These are phyloP conservation scores for Echinosophora koreensis DNA, from an alignment of 306 rosid species.

Conservation along the genomic window DNA sequence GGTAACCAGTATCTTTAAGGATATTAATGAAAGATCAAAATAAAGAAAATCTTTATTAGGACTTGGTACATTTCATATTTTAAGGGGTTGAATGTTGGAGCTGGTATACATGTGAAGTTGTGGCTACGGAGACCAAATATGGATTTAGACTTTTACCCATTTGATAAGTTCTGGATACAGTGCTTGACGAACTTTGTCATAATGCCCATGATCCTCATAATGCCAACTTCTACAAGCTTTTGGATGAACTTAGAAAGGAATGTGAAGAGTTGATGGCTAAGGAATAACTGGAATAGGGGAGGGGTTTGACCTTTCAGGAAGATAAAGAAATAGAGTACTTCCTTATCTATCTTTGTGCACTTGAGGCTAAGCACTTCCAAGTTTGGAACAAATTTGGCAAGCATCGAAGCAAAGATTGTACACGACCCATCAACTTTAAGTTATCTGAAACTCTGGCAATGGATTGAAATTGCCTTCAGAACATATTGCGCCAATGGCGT, in stretches of 20 bases:
- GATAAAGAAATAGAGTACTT: neutral
- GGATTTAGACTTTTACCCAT: conserved; percentile 73
- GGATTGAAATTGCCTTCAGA: too few species aligned
- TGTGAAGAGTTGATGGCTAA: conserved; percentile 88
- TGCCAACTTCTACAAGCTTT: conserved; percentile 87
- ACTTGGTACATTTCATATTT: too few species aligned
- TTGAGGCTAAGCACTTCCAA: too few species aligned
- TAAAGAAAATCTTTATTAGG: too few species aligned
- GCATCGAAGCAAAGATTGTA: too few species aligned
- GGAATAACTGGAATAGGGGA: conserved; percentile 73
- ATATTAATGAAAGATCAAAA: too few species aligned
- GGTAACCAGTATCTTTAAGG: too few species aligned
- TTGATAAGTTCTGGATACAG: conserved; percentile 85
- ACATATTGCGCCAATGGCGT: too few species aligned
- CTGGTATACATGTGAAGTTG: conserved; percentile 80
- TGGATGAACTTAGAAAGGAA: conserved; percentile 98
- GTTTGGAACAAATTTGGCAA: too few species aligned
- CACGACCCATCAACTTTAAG: too few species aligned
- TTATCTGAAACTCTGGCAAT: too few species aligned
- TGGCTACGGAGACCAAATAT: conserved; percentile 80
- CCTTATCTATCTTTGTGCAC: too few species aligned
- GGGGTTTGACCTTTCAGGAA: conserved; percentile 94
- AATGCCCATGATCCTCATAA: conserved; percentile 84
- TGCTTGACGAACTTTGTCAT: conserved; percentile 99
- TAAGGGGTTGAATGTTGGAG: conserved; percentile 79